Base-by-base conservation (phyloP, 1,284 basidiomycete species). In the Tremellales sp. region DNA sequence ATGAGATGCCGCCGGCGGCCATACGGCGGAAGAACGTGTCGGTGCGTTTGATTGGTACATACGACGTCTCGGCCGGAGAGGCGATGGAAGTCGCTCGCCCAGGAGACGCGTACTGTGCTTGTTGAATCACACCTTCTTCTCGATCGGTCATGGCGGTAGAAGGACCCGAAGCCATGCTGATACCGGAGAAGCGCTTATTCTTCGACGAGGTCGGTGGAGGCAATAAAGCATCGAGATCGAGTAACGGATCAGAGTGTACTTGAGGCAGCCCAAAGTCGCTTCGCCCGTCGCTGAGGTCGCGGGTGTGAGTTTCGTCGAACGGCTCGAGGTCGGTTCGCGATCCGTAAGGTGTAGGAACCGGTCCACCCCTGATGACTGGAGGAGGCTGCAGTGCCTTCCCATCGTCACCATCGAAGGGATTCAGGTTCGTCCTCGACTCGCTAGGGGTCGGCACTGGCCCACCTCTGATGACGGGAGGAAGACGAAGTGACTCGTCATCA, bases 381-480 rank as follows among this genome's bases (percentile, higher is more conserved):
- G n/a, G n/a, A n/a, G n/a, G n/a, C n/a, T n/a, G n/a, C n/a, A n/a
- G n/a, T n/a, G n/a, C n/a, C n/a, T n/a, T n/a, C n/a, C n/a, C n/a
- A n/a, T n/a, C n/a, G n/a, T n/a, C n/a, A n/a, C n/a, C 61, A 27
- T 56, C 54, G 31, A 61, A 60, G 10, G 60, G 57, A 43, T 59
- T 56, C 12, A 57, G 24, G 35, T 62, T 45, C 11, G 53, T 45
- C 23, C 49, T 17, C 6, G 65, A 55, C 10, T 43, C 54, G 7
- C 45, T 52, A 7, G 67, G 67, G 0, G 67, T 70, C 10, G 67
- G 67, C 1, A 70, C 67, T 10, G 67, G 67, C 13, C 67, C 67
- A 27, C 64, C 65, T 17, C 47, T 40, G 13, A 66, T 58, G 12
- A 51, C 53, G n/a, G 46, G 49, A n/a, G n/a, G n/a, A n/a, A n/a